phyloP scores from a whole-genome alignment of 495 filamentous ascomycete genomes.

The Xylaria telfairii region DNA sequence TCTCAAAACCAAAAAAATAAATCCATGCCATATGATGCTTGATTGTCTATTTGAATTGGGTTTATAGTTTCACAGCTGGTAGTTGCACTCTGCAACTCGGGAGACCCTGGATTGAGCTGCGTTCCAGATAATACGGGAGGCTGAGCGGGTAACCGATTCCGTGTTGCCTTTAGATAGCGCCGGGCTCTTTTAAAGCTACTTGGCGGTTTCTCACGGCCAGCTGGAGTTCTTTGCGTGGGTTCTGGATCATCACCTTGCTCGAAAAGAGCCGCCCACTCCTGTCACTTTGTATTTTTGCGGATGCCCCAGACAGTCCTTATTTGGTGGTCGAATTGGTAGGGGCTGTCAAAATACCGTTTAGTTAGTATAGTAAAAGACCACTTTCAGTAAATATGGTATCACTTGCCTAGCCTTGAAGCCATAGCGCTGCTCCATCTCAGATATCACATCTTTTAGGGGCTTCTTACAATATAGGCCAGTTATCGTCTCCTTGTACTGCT shows the following conservation, averaged over 20 bases:
- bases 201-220: not conserved
- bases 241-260: not conserved
- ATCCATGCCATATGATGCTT: not conserved
- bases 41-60: not conserved
- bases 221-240: not conserved
- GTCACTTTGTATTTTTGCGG: not conserved
- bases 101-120: not conserved
- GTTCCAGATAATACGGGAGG: not conserved
- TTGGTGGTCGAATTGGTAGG: not conserved
- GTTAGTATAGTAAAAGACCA: not conserved
- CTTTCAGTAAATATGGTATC: not conserved
- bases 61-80: not conserved
- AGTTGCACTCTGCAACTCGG: not conserved
- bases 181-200: constrained; percentile 3
- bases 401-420: constrained; percentile 1
- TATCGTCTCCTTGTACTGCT: not conserved
- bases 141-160: not conserved
- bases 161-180: not conserved
- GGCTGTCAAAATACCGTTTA: not conserved
- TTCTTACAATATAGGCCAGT: not conserved
- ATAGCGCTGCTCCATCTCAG: not conserved
- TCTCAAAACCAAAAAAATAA: not conserved
- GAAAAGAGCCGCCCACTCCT: not conserved
- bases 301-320: not conserved
- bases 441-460: not conserved